Evolutionary conservation across 495 filamentous ascomycete species (phyloP), one percentile per base, ranked within the genome.

Genomic region (Poronia punctata): DNA sequence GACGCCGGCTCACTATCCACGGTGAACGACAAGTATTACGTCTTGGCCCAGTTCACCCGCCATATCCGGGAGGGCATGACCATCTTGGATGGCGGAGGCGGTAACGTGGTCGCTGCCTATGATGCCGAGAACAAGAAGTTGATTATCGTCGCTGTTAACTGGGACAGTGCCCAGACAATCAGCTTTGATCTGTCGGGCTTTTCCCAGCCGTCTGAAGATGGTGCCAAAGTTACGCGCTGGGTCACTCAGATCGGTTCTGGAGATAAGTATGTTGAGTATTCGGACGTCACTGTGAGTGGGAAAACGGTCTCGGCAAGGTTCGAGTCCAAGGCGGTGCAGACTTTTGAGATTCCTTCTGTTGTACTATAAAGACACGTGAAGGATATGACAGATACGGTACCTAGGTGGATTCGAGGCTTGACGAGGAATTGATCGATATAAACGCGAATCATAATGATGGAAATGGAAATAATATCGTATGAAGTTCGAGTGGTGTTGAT

Each of bases 111-210:
- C 16, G 61, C 59, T 25, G 61, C 62, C 9, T 65, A 65, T 34
- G 62, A 65, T 32, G 22, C 49, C 17, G 7, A 23, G 29, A 35
- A 23, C 8, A 45, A 53, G 34, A 64, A 53, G 40, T 31, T 65
- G 25, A 53, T 65, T 10, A 50, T 65, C 30, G 59, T 64, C 1
- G 61, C 57, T 5, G 61, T 58, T 15, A 65, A 65, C 31, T 64
- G 59, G 62, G 50, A 44, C 10, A 25, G 22, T 33, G 54, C 53
- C 17, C 62, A 65, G 48, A 56, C 60, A 19, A 31, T 65, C 8
- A 65, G 54, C 23, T 62, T 65, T 51, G 61, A 65, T 15, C 37
- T 65, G 12, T 50, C 42, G 12, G 43, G 40, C 20, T 64, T 64
- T 30, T 42, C 27, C 20, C 37, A 38, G 16, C 20, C 50, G 7